Evolutionary conservation across 257 asterid genomes (phyloP), one percentile per base, ranked within the genome.

Genomic region (Solanum arcanum): DNA sequence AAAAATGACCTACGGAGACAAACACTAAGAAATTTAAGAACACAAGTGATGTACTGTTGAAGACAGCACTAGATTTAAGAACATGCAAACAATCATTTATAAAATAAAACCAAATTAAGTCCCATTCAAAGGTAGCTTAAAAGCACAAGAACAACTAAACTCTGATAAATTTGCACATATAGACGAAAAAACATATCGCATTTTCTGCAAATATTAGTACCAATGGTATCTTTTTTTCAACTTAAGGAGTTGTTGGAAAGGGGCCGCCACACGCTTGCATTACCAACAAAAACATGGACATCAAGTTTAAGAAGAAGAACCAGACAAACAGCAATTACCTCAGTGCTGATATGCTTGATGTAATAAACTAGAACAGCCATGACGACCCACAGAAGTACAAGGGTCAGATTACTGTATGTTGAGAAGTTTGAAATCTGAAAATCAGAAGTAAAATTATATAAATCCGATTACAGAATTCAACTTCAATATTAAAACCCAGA

Each of bases 391-490:
- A 97, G 95, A 89, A 96, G 90, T 88, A 96, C 95, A 29, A 97
- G 94, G 1, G 99, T 97, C 91, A 97, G 91, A 92, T 97, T 97
- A 88, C 97, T 95, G 86, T 94, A 96, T 11, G 99, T 97, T 25
- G 99, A 96, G 86, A 97, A 95, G 93, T 97, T 96, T 52, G 99
- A 95, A 83, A 97, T 94, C 99, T 97, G 98, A 83, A 90, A 91
- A 49, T 90, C 78, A 74, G 70, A 70, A 86, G 83, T 47, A 70
- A 37, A 72, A 31, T 21, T 85, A 68, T n/a, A 42, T 15, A 84
- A 88, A 60, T 12, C 33, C 44, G 7, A 68, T 77, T 52, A 35
- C 64, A 52, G 52, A 20, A 25, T 69, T 27, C 42, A 27, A 29
- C 75, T 39, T 76, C 42, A 39, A 49, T 18, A 86, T 25, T 35